Percentiles rank a stretch among this genome's conserved stretches.
phyloP scores from a whole-genome alignment of 176 grass and related monocot genomes.

The Oryza longistaminata region DNA sequence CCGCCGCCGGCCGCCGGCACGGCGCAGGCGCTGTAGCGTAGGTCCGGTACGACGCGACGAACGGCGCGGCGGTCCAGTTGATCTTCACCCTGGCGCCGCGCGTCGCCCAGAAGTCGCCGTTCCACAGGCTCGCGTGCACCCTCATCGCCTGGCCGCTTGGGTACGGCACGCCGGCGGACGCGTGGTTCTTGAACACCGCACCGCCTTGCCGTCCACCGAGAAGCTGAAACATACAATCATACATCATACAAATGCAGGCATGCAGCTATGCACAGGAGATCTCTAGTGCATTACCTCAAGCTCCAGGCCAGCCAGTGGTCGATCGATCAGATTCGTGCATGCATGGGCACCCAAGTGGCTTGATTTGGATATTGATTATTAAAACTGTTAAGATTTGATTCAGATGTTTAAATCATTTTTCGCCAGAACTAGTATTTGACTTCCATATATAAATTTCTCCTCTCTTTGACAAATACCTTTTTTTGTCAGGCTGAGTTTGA shows the following conservation, averaged over 20 bases:
- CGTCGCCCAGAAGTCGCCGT: slow-evolving; percentile 55
- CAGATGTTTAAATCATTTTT: slow-evolving; percentile 26
- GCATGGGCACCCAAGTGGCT: not conserved
- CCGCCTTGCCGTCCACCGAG: slow-evolving; percentile 42
- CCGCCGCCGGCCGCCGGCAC: not conserved
- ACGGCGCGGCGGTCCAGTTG: slow-evolving; percentile 45
- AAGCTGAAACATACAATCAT: slow-evolving; percentile 31
- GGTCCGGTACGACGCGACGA: slow-evolving; percentile 42
- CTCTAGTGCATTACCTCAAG: not conserved
- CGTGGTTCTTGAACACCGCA: slow-evolving; percentile 46
- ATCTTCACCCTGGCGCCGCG: slow-evolving; percentile 47
- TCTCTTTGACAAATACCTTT: not conserved
- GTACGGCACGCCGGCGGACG: slow-evolving; percentile 24
- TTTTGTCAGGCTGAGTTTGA: slow-evolving; percentile 3
- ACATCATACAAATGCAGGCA: not conserved
- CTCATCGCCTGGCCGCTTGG: slow-evolving; percentile 36
- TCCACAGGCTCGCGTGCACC: slow-evolving; percentile 46
- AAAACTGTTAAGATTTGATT: slow-evolving; percentile 31
- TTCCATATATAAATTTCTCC: not conserved
- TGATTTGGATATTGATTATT: not conserved
- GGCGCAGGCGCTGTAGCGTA: slow-evolving; percentile 40
- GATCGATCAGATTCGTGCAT: not conserved
- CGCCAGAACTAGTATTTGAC: slow-evolving; percentile 38
- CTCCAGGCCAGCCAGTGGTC: not conserved
- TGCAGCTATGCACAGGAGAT: not conserved